Base-by-base conservation (phyloP, 805 yeast genomes). In the Metschnikowia koreensis region DNA sequence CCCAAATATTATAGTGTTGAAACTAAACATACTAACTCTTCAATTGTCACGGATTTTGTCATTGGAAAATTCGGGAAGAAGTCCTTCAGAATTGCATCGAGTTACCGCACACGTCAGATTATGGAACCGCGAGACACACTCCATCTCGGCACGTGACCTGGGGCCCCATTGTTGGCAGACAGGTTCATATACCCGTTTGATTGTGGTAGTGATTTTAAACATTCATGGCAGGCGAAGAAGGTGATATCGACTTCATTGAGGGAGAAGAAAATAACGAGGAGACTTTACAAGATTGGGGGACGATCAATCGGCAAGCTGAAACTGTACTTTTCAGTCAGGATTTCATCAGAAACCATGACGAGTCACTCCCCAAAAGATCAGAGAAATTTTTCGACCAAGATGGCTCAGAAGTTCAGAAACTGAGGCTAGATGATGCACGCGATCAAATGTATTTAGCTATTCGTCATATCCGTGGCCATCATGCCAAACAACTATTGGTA, bases 351-450 rank as follows among this genome's bases (percentile, higher is more conserved):
- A 29, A 22, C 44, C 45, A 49, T 13, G 63, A 54, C 39, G 67
- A 53, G 53, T 74, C 44, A 46, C 54, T 84, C 1, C 92, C 92
- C 2, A 86, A 83, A 57, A 71, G 93, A 54, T 96, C 97, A 1
- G 91, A 83, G 51, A 92, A 92, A 64, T 96, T 89, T 58, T 87
- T 83, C 58, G 96, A 84, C 53, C 96, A 96, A 0, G 93, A 86
- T 63, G 90, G 89, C 0, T 84, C 91, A 0, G 59, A 61, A 6
- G 63, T 72, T 6, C 94, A 88, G 64, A 64, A 60, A 5, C 53
- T 63, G 4, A 66, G 71, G 15, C 72, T 92, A 5, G 68, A 71
- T 10, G 73, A 73, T 27, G 82, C 93, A 10, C 72, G 88, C 48
- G 68, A 78, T 31, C 83, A 86, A 29, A 91, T 92, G 96, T 89